Percentiles rank a stretch among this genome's conserved stretches.
Evolutionary conservation across 1,284 basidiomycete genomes (phyloP).

Genomic region (Heterobasidion annosum): DNA sequence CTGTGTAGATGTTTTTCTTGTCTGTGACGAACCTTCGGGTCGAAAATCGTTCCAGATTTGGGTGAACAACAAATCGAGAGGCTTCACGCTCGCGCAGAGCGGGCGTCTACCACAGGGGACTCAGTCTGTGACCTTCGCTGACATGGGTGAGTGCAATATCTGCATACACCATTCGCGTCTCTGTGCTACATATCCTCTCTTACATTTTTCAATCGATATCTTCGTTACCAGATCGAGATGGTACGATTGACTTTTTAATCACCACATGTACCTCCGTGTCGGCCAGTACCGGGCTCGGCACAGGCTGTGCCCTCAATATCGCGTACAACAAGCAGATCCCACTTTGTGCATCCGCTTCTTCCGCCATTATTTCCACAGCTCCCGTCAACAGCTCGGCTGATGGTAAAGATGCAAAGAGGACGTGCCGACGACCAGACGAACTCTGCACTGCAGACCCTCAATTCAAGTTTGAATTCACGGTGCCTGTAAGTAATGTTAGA

Average conservation of each 20-base stretch:
- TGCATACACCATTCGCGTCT: not conserved
- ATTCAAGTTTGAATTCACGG: constrained; percentile 72
- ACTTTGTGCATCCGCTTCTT: constrained; percentile 56
- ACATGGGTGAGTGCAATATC: constrained; percentile 58
- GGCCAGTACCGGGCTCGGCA: constrained; percentile 56
- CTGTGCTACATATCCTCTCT: not conserved
- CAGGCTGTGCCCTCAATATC: constrained; percentile 80
- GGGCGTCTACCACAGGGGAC: constrained; percentile 71
- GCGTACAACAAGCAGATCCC: constrained; percentile 91
- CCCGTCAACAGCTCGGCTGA: constrained; percentile 10
- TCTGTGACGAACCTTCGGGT: constrained; percentile 58
- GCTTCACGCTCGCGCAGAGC: constrained; percentile 64
- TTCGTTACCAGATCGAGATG: constrained; percentile 73
- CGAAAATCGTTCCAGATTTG: constrained; percentile 81
- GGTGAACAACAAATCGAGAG: constrained; percentile 73
- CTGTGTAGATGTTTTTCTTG: constrained; percentile 75
- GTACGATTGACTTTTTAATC: constrained; percentile 94
- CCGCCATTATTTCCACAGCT: constrained; percentile 37
- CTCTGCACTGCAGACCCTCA: constrained; percentile 78
- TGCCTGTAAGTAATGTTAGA: constrained; percentile 33
- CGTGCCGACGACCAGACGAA: constrained; percentile 70
- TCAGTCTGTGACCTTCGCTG: constrained; percentile 83
- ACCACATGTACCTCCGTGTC: constrained; percentile 74
- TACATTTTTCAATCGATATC: not conserved
- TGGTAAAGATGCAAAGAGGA: not conserved